phyloP scores from a whole-genome alignment of 495 filamentous ascomycete genomes.

The Penicillium lividum region DNA sequence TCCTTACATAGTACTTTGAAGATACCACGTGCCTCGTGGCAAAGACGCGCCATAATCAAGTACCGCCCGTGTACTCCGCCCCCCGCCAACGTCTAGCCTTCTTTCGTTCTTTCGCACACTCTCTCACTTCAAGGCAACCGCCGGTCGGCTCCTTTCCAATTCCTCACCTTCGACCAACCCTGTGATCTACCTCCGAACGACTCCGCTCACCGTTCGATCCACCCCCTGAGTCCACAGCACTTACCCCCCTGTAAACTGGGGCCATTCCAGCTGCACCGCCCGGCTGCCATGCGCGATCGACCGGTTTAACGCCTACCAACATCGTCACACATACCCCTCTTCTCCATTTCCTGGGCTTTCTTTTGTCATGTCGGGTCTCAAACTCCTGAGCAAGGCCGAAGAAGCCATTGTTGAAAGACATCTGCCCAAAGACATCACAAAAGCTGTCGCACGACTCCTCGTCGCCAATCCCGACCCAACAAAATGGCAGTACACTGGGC shows the following conservation, averaged over 20 bases:
- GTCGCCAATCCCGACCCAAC: constrained; percentile 83
- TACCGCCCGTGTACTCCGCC: constrained; percentile 23
- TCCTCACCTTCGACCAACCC: neutral
- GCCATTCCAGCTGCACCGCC: constrained; percentile 16
- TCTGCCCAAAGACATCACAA: constrained; percentile 91
- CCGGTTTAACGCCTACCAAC: constrained; percentile 11
- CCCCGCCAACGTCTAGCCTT: constrained; percentile 15
- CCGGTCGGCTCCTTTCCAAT: constrained; percentile 29
- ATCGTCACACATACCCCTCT: constrained; percentile 2
- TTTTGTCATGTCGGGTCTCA: constrained; percentile 68
- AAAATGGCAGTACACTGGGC: constrained; percentile 90
- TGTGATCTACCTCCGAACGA: neutral
- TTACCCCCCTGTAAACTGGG: constrained; percentile 17
- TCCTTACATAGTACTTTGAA: constrained; percentile 19
- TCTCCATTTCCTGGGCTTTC: constrained; percentile 6
- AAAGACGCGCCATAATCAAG: constrained; percentile 18
- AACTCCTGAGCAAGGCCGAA: constrained; percentile 81
- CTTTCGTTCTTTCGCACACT: constrained; percentile 9
- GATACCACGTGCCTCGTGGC: constrained; percentile 27
- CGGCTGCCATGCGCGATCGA: constrained; percentile 39
- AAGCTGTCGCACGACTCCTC: constrained; percentile 88
- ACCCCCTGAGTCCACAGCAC: neutral
- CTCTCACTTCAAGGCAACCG: constrained; percentile 28
- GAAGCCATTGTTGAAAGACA: constrained; percentile 89
- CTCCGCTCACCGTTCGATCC: neutral